Evolutionary conservation across 176 grass and related monocot genomes (phyloP).

Genomic region (Juncus effusus): DNA sequence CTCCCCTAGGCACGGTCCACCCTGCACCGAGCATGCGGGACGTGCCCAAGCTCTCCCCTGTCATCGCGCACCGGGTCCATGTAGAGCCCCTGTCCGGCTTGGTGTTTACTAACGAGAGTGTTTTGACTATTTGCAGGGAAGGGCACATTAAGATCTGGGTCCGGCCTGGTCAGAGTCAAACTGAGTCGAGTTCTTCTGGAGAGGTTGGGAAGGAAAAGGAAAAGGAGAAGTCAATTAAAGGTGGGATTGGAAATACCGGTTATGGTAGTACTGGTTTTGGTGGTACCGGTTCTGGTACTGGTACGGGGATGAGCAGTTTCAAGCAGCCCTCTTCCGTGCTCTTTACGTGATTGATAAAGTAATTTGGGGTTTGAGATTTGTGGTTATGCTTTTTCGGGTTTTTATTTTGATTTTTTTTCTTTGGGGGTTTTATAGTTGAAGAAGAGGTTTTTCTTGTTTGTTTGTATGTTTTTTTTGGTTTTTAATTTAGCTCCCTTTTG

Average conservation of each 20-base stretch:
- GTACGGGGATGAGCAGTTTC: conserved; percentile 47
- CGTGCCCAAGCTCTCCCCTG: conserved; percentile 79
- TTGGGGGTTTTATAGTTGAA: conserved; percentile 48
- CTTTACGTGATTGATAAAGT: conserved; percentile 49
- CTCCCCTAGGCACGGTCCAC: conserved; percentile 62
- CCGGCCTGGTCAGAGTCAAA: conserved; percentile 46
- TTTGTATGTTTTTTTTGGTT: conserved; percentile 23
- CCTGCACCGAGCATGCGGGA: conserved; percentile 84
- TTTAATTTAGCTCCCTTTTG: conserved; percentile 20
- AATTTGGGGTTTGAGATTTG: conserved; percentile 10
- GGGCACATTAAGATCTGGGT: conserved; percentile 80
- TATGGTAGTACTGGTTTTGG: not conserved
- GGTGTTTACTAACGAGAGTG: conserved; percentile 71
- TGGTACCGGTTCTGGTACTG: not conserved
- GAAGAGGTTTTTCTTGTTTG: conserved; percentile 34
- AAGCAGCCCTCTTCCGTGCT: conserved; percentile 61
- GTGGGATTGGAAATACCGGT: conserved; percentile 6
- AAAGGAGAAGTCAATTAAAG: conserved; percentile 41
- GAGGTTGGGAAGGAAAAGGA: conserved; percentile 61
- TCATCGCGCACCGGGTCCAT: conserved; percentile 63
- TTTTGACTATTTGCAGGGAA: conserved; percentile 70
- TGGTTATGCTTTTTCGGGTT: conserved; percentile 33
- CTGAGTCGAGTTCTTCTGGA: conserved; percentile 44
- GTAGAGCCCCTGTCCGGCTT: conserved; percentile 66
- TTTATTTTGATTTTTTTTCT: conserved; percentile 32